phyloP scores from a whole-genome alignment of 164 flowering plant species.

The Dillenia turbinata region DNA sequence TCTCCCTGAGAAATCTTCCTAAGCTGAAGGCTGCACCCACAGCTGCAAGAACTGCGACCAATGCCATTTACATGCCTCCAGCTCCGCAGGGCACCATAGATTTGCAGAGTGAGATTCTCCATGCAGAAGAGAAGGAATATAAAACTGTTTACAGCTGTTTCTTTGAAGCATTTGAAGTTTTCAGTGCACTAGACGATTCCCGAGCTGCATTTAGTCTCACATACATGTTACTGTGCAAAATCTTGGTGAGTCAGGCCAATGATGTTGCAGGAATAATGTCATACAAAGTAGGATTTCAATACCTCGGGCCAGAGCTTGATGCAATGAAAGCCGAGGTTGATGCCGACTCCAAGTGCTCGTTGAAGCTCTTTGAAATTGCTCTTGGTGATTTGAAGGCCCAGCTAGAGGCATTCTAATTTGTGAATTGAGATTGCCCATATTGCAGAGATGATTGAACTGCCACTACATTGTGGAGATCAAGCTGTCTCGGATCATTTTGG shows the following conservation, averaged over 20 bases:
- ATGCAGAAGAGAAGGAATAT: slow-evolving; percentile 74
- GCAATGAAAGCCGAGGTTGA: slow-evolving; percentile 28
- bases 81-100: slow-evolving; percentile 72
- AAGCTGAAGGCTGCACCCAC: slow-evolving; percentile 70
- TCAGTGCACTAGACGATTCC: slow-evolving; percentile 65
- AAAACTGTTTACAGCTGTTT: slow-evolving; percentile 72
- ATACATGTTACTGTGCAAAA: slow-evolving; percentile 61
- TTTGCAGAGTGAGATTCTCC: slow-evolving; percentile 71
- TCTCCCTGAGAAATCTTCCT: slow-evolving; percentile 54
- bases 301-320: slow-evolving; percentile 23
- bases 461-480: slow-evolving; percentile 55
- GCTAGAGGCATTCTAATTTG: slow-evolving; percentile 50
- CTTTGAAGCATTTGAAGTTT: slow-evolving; percentile 77
- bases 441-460: slow-evolving; percentile 55
- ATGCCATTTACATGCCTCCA: slow-evolving; percentile 73
- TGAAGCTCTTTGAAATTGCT: slow-evolving; percentile 45
- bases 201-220: slow-evolving; percentile 54
- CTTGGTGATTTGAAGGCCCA: slow-evolving; percentile 22
- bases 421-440: slow-evolving; percentile 59
- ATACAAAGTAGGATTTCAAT: slow-evolving; percentile 22
- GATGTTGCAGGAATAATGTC: slow-evolving; percentile 25
- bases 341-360: slow-evolving; percentile 43
- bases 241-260: slow-evolving; percentile 46
- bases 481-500: slow-evolving; percentile 27
- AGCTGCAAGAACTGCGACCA: slow-evolving; percentile 70